Evolutionary conservation across 1,284 basidiomycete genomes (phyloP).

Genomic region (Cutaneotrichosporon cutaneum): DNA sequence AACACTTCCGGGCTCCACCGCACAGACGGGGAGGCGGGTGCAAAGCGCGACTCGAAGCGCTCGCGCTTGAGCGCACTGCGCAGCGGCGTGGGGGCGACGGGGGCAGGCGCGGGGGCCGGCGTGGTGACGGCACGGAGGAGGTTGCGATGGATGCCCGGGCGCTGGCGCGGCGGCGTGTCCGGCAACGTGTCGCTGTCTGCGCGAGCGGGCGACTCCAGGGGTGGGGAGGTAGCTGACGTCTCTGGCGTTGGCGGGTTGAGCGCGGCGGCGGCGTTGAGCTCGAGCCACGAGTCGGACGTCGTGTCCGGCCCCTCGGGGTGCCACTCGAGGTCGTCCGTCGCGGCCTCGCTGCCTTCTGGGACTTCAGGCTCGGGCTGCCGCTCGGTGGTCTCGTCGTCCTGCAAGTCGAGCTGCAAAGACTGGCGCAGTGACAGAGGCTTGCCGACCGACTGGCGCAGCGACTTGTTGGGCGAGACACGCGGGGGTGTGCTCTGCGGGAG

Average conservation of each 20-base stretch:
- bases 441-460: background rate
- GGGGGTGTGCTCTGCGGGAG: conserved; percentile 2
- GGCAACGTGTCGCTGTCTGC: conserved; percentile 10
- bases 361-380: background rate
- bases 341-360: background rate
- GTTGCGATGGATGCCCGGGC: conserved; percentile 4
- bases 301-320: background rate
- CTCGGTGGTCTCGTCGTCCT: background rate
- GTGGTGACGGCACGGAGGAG: background rate
- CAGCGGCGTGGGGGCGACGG: conserved; percentile 2
- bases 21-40: background rate
- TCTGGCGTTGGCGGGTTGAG: conserved; percentile 1
- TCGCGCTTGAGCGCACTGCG: conserved; percentile 7
- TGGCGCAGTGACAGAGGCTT: background rate
- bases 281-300: conserved; percentile 7
- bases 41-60: background rate
- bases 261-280: conserved; percentile 6
- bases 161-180: conserved; percentile 5
- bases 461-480: background rate
- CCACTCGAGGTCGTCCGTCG: background rate
- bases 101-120: background rate
- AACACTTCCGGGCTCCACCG: conserved; percentile 13
- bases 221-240: background rate
- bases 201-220: conserved; percentile 1
- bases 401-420: background rate